Evolutionary conservation across 257 asterid genomes (phyloP).

Genomic region (Penstemon newberryi): DNA sequence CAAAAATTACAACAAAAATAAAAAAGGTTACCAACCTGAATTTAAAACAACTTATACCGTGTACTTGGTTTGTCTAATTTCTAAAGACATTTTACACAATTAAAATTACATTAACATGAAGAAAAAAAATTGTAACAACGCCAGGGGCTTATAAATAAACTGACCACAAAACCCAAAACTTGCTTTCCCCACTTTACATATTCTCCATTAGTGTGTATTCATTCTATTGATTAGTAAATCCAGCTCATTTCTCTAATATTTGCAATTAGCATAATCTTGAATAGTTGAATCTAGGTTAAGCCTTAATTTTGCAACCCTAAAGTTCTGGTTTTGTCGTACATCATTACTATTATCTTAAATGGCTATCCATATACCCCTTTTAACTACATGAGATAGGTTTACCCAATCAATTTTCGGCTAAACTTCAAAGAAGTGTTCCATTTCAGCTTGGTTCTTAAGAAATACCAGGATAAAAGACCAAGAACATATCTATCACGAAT

Average conservation of each 20-base stretch:
- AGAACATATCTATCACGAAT: not conserved
- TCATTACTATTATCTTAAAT: not conserved
- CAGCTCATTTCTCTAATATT: no score
- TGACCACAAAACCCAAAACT: conserved; percentile 22
- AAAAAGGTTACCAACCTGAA: no score
- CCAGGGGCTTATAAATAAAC: not conserved
- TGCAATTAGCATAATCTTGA: no score
- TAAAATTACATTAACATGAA: conserved; percentile 1
- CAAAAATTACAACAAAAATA: no score
- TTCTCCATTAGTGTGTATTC: conserved; percentile 1
- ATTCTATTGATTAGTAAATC: no score
- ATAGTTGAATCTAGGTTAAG: not conserved
- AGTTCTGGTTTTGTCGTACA: not conserved
- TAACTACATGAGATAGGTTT: conserved; percentile 6
- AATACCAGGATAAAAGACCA: not conserved
- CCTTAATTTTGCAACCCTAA: conserved; percentile 6
- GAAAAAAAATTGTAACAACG: not conserved
- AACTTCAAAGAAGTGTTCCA: conserved; percentile 18
- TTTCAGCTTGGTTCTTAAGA: not conserved
- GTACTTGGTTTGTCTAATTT: no score
- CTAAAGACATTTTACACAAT: conserved; percentile 7
- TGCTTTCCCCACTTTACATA: conserved; percentile 8
- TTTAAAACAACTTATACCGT: no score
- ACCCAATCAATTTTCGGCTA: conserved; percentile 10
- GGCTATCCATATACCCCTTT: not conserved